Base-by-base conservation (phyloP, 306 rosid genomes). In the Cyamopsis tetragonoloba region DNA sequence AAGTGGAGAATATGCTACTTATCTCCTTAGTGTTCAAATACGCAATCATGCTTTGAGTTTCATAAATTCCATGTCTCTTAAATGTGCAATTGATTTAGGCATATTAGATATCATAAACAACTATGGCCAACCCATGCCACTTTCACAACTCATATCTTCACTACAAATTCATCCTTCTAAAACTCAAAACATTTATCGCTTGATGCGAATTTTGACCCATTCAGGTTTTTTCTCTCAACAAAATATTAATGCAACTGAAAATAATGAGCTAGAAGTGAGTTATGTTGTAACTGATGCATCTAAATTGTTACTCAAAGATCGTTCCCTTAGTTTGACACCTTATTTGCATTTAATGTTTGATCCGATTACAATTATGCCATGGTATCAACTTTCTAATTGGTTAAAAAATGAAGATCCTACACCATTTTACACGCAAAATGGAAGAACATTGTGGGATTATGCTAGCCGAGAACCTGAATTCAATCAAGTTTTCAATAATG, bases 41-140 rank as follows among this genome's bases (percentile, higher is more conserved):
- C 81, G 79, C 23, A 77, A 79, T 9, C 77, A 79, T 41, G 54
- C 71, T 4, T 81, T 76, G 18, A 51, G 47, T 31, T 79, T 82
- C 58, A 73, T 73, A 38, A 81, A 81, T 11, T 76, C 76, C 1
- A 71, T 82, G 85, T 77, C 81, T 34, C 82, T 80, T 41, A 83
- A 73, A 73, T 83, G 82, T 64, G 87, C 87, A 27, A 51, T 77
- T 58, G 80, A 85, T 20, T 43, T 85, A 4, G 7, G 31, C 51
- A 76, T 73, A 51, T 78, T 76, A 0, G 80, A 76, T 51, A 6
- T 69, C 14, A 70, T 76, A 31, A 66, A 81, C 31, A 77, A 28
- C 22, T 75, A 82, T 54, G 89, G 82, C 63, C 49, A 77, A 62
- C 83, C 88, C 38, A 79, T 88, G 48, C 59, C 84, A n/a, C 84